Evolutionary conservation across 106 monocot genomes (phyloP).

Genomic region (Allium cepa): DNA sequence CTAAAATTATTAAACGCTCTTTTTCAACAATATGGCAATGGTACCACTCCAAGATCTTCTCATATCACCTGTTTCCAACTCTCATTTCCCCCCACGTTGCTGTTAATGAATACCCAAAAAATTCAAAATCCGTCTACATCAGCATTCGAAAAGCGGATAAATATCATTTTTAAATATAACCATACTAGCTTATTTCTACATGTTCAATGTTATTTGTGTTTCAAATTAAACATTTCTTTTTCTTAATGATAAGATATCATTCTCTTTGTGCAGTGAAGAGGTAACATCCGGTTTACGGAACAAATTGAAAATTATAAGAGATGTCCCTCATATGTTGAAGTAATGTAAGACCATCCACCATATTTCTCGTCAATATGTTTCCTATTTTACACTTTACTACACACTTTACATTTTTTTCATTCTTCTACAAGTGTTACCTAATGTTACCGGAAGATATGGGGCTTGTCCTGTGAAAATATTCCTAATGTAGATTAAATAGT

Average conservation of each 20-base stretch:
- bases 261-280: conserved; percentile 87
- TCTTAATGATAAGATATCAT: conserved; percentile 56
- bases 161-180: conserved; percentile 49
- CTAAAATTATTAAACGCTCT: too few relatives aligned
- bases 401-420: not conserved
- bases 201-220: too few relatives aligned
- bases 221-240: not conserved
- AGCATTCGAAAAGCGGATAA: too few relatives aligned
- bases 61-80: too few relatives aligned
- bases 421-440: not conserved
- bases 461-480: not conserved
- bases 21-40: too few relatives aligned
- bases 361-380: not conserved
- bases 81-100: too few relatives aligned
- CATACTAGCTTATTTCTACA: not conserved
- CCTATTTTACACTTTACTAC: not conserved
- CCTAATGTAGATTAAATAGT: too few relatives aligned
- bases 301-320: conserved; percentile 73
- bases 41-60: too few relatives aligned
- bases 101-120: too few relatives aligned
- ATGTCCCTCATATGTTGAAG: conserved; percentile 76
- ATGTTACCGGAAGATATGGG: not conserved
- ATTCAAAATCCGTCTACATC: too few relatives aligned
- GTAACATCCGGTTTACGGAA: conserved; percentile 74
- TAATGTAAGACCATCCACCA: not conserved